Conservation (phyloP, 1,284 basidiomycete genomes). For the Ustilago sp. region DNA sequence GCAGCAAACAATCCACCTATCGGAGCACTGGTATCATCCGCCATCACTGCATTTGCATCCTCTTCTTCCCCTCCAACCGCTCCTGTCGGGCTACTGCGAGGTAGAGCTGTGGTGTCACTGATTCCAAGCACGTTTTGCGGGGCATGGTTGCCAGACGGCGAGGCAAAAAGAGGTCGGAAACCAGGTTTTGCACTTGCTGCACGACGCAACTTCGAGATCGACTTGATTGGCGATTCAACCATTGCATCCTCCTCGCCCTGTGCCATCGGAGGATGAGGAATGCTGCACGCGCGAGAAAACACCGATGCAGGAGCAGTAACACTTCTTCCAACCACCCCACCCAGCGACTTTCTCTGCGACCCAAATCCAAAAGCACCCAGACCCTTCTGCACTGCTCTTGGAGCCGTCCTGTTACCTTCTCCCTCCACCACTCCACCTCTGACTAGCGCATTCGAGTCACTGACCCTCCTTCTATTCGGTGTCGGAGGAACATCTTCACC, state of each 20-base stretch:
- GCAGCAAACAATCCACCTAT: conserved; percentile 43
- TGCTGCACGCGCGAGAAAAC: conserved; percentile 12
- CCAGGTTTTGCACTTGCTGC: conserved; percentile 10
- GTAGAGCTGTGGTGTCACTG: neutral
- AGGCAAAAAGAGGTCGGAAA: conserved; percentile 42
- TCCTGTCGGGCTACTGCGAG: neutral
- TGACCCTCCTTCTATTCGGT: conserved; percentile 13
- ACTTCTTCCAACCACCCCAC: neutral
- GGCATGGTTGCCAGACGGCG: conserved; percentile 24
- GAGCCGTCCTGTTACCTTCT: conserved; percentile 15
- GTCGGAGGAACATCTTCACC: conserved; percentile 61
- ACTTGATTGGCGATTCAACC: conserved; percentile 31
- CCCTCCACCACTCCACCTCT: conserved; percentile 2
- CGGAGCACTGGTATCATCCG: neutral
- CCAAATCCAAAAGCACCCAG: conserved; percentile 35
- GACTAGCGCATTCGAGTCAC: neutral
- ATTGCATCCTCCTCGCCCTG: conserved; percentile 13
- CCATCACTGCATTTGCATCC: conserved; percentile 26
- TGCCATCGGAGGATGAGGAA: neutral
- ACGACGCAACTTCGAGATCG: conserved; percentile 12
- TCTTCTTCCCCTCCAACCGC: neutral
- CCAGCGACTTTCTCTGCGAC: conserved; percentile 1
- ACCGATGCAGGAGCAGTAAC: conserved; percentile 5
- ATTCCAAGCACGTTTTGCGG: conserved; percentile 14
- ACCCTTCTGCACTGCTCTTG: conserved; percentile 17